phyloP scores from a whole-genome alignment of 805 yeast genomes.

The Jamesozyma hellenica region DNA sequence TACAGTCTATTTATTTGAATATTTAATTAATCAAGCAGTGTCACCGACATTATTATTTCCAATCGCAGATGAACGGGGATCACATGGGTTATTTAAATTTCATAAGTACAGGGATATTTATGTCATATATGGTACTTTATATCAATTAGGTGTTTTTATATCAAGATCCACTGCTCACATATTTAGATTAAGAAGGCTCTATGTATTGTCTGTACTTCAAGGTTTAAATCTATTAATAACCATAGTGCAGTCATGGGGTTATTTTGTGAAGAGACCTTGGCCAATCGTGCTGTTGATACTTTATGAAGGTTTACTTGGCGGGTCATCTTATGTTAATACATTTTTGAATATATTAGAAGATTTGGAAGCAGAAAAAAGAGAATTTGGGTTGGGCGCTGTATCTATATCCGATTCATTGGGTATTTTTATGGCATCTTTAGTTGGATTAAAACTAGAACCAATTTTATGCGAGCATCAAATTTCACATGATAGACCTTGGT shows the following conservation, averaged over 20 bases:
- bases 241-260: constrained; percentile 53
- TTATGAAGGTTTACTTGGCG: constrained; percentile 88
- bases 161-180: constrained; percentile 75
- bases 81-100: constrained; percentile 44
- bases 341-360: constrained; percentile 66
- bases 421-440: constrained; percentile 65
- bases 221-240: constrained; percentile 48
- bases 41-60: constrained; percentile 83
- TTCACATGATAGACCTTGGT: constrained; percentile 68
- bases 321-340: constrained; percentile 82
- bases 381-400: constrained; percentile 74
- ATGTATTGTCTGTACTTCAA: constrained; percentile 59
- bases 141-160: constrained; percentile 86
- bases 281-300: constrained; percentile 52
- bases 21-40: constrained; percentile 82
- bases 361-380: constrained; percentile 42
- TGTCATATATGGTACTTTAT: constrained; percentile 81
- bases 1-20: constrained; percentile 78
- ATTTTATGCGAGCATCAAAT: constrained; percentile 64
- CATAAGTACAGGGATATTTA: constrained; percentile 69
- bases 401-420: constrained; percentile 82
- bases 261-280: constrained; percentile 51
- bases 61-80: constrained; percentile 34
- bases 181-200: constrained; percentile 48
- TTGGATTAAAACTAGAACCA: constrained; percentile 69